phyloP scores from a whole-genome alignment of 2,329 filamentous ascomycete species.

The Colletotrichum acutatum region DNA sequence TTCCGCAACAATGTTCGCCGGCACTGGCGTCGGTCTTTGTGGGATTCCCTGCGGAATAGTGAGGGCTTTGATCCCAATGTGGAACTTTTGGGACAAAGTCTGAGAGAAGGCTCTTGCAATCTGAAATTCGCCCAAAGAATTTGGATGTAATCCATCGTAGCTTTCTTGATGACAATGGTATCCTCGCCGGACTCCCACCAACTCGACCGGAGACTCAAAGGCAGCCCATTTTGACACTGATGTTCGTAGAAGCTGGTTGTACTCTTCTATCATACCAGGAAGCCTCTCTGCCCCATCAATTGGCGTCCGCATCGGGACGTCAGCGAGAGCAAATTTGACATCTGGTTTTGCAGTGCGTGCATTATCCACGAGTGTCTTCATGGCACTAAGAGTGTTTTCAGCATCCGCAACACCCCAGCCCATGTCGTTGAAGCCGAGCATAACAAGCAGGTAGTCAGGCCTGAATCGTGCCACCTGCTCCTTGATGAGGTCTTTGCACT shows the following conservation, averaged over 20 bases:
- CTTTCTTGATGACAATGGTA: conserved; percentile 44
- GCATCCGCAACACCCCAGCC: conserved; percentile 42
- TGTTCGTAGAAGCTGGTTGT: conserved; percentile 41
- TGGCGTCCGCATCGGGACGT: conserved; percentile 42
- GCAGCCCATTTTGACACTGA: conserved; percentile 41
- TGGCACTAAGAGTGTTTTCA: conserved; percentile 35
- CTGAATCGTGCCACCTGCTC: conserved; percentile 41
- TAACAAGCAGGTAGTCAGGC: conserved; percentile 48
- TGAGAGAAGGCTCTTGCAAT: conserved; percentile 53
- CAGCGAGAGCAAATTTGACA: conserved; percentile 43
- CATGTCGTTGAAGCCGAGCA: conserved; percentile 50
- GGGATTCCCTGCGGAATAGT: conserved; percentile 39
- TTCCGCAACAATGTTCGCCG: conserved; percentile 29
- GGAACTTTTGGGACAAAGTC: conserved; percentile 41
- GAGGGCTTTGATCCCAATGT: conserved; percentile 39
- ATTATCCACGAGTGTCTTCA: conserved; percentile 43
- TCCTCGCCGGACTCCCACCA: conserved; percentile 46
- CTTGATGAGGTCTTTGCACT: conserved; percentile 42
- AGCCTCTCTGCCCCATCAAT: conserved; percentile 41
- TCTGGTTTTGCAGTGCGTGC: conserved; percentile 43
- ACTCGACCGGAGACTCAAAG: conserved; percentile 41
- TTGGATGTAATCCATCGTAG: conserved; percentile 56
- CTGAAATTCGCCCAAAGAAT: conserved; percentile 52
- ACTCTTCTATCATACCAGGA: conserved; percentile 38
- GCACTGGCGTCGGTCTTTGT: conserved; percentile 31